phyloP scores from a whole-genome alignment of 331 rosid species.

The Cydonia oblonga region DNA sequence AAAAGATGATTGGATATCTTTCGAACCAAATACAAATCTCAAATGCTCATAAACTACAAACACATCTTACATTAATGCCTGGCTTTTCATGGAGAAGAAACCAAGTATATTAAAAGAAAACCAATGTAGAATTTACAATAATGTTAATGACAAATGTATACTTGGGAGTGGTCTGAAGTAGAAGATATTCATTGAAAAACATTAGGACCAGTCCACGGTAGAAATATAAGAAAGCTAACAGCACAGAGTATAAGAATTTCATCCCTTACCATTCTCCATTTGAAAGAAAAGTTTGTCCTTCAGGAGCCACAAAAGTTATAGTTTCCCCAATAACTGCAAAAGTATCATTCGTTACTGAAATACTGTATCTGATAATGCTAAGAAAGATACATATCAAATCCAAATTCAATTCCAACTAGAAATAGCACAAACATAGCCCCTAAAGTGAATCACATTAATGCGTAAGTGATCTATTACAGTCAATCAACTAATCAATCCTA shows the following conservation, averaged over 20 bases:
- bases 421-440: neutral
- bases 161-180: neutral
- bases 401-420: neutral
- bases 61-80: neutral
- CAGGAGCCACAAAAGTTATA: conserved; percentile 48
- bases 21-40: neutral
- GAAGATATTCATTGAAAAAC: neutral
- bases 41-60: neutral
- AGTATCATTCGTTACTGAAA: conserved; percentile 12
- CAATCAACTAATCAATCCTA: neutral
- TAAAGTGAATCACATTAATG: neutral
- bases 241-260: neutral
- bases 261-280: conserved; percentile 88
- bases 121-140: neutral
- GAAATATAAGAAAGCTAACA: neutral
- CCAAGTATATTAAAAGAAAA: neutral
- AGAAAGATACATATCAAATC: neutral
- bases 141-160: neutral
- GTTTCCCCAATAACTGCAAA: conserved; percentile 89
- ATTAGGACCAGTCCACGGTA: neutral
- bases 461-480: neutral
- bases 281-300: conserved; percentile 46
- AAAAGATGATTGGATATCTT: neutral
- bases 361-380: neutral
- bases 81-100: neutral